phyloP scores from a whole-genome alignment of 176 grass and related monocot species.

The Carex kokanica region DNA sequence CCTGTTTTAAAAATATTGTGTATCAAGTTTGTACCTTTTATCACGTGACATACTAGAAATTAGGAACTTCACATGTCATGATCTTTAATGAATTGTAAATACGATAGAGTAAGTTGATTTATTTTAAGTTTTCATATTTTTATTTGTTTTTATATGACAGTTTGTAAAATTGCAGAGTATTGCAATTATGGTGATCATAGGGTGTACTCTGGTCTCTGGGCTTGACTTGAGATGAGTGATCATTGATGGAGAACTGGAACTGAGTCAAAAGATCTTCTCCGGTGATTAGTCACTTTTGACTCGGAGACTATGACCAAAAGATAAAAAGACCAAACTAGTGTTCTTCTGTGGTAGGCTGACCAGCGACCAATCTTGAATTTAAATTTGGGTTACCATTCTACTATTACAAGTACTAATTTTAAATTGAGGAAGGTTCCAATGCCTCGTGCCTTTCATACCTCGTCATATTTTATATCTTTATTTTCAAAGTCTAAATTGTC shows the following conservation, averaged over 20 bases:
- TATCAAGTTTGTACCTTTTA: not conserved
- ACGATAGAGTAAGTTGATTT: not conserved
- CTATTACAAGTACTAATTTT: too few relatives aligned
- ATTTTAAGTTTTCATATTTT: not conserved
- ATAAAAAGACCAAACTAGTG: too few relatives aligned
- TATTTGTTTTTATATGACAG: not conserved
- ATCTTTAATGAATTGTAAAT: not conserved
- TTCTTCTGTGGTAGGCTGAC: not conserved
- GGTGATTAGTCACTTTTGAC: not conserved
- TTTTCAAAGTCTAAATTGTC: too few relatives aligned
- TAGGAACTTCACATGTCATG: not conserved
- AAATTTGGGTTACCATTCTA: too few relatives aligned
- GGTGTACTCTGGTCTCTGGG: not conserved
- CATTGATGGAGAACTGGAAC: not conserved
- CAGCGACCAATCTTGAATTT: too few relatives aligned
- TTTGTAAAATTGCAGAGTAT: not conserved
- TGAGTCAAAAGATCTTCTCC: not conserved
- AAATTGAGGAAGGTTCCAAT: too few relatives aligned
- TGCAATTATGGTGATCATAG: not conserved
- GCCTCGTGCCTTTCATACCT: too few relatives aligned
- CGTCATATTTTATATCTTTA: too few relatives aligned
- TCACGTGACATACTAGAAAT: not conserved
- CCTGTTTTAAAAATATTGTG: not conserved
- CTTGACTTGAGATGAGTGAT: not conserved
- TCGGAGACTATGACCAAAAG: constrained; percentile 3